These are phyloP conservation scores for Platanthera guangdongensis DNA, from an alignment of 106 monocot genomes.

Conservation along the genomic window DNA sequence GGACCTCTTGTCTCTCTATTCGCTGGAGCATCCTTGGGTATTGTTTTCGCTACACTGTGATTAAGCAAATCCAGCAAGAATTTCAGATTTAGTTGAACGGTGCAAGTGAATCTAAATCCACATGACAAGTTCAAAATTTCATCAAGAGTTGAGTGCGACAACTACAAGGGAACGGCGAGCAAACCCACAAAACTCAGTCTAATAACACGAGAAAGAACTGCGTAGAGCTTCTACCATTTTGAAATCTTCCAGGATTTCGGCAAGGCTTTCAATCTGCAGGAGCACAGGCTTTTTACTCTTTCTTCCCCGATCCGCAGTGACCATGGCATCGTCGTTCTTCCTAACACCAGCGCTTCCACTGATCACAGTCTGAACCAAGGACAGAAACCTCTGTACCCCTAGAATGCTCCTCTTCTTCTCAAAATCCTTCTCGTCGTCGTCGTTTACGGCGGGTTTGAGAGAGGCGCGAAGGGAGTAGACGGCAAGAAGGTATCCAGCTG, in stretches of 20 bases:
- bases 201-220: background rate
- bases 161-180: no score
- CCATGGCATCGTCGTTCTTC: background rate
- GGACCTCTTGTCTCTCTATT: no score
- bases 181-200: no score
- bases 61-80: no score
- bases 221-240: conserved; percentile 51
- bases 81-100: no score
- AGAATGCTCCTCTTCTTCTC: conserved; percentile 4
- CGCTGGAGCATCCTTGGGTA: no score
- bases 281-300: conserved; percentile 17
- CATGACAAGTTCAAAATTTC: no score
- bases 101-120: no score
- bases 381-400: conserved; percentile 15
- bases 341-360: background rate
- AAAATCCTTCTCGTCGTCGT: conserved; percentile 8
- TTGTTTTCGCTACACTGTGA: no score
- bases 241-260: conserved; percentile 78
- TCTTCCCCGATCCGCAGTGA: conserved; percentile 8
- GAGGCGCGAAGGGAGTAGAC: conserved; percentile 2
- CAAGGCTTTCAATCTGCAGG: conserved; percentile 71
- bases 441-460: background rate
- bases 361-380: conserved; percentile 25
- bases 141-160: no score
- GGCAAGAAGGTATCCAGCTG: conserved; percentile 57